Conservation (phyloP, 2,329 filamentous ascomycete genomes). For the Pseudodiploospora longispora region DNA sequence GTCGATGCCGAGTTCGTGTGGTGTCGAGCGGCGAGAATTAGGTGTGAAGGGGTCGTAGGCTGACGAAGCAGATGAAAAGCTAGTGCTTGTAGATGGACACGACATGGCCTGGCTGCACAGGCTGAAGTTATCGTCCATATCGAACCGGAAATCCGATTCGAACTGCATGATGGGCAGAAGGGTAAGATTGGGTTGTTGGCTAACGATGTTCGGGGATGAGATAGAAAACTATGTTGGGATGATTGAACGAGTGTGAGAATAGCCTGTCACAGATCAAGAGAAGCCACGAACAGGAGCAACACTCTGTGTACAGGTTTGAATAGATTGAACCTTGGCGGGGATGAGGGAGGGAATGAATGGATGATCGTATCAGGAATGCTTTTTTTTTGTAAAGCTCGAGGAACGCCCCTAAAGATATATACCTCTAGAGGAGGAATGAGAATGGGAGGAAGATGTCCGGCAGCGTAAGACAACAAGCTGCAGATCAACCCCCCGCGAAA, state of each 20-base stretch:
- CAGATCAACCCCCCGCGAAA: slow-evolving; percentile 24
- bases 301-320: slow-evolving; percentile 3
- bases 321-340: background rate
- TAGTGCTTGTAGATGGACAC: slow-evolving; percentile 26
- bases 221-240: slow-evolving; percentile 7
- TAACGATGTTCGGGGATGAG: background rate
- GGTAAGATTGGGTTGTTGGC: background rate
- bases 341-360: slow-evolving; percentile 3
- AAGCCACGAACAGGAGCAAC: slow-evolving; percentile 2
- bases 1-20: slow-evolving; percentile 29
- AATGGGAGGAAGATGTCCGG: slow-evolving; percentile 22
- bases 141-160: slow-evolving; percentile 30
- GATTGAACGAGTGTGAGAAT: slow-evolving; percentile 9
- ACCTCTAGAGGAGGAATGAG: slow-evolving; percentile 28
- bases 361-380: slow-evolving; percentile 27
- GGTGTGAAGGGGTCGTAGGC: slow-evolving; percentile 37
- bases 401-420: slow-evolving; percentile 35
- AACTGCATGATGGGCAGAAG: slow-evolving; percentile 23
- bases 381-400: slow-evolving; percentile 20
- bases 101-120: slow-evolving; percentile 28
- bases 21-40: slow-evolving; percentile 35
- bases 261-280: background rate
- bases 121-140: slow-evolving; percentile 33
- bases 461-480: slow-evolving; percentile 27
- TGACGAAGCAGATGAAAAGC: slow-evolving; percentile 33